Evolutionary conservation across 2,329 filamentous ascomycete species (phyloP).

Genomic region (Xylariales sp.): DNA sequence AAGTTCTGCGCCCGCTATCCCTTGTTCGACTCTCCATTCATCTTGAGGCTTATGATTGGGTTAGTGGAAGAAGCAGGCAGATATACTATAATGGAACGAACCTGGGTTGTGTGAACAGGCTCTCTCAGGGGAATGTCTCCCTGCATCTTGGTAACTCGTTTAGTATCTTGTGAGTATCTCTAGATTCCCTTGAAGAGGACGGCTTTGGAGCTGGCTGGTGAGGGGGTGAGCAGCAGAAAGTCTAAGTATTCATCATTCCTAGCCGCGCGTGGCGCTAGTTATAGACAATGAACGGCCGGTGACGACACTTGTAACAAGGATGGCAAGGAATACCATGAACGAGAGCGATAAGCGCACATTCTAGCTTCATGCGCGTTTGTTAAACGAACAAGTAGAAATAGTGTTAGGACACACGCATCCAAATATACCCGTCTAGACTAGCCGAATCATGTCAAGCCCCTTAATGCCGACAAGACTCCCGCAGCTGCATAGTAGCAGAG

Average conservation of each 20-base stretch:
- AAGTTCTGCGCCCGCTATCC: slow-evolving; percentile 39
- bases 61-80: slow-evolving; percentile 6
- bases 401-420: neutral
- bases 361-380: slow-evolving; percentile 6
- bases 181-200: neutral
- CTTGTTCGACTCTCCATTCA: slow-evolving; percentile 44
- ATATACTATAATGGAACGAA: slow-evolving; percentile 15
- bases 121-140: slow-evolving; percentile 40
- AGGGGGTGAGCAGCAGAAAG: slow-evolving; percentile 5
- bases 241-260: slow-evolving; percentile 12
- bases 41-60: slow-evolving; percentile 36
- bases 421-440: neutral
- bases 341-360: slow-evolving; percentile 6
- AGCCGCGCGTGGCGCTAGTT: slow-evolving; percentile 1
- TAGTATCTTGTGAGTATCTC: neutral
- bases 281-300: neutral
- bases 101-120: slow-evolving; percentile 35
- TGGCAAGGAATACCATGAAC: neutral
- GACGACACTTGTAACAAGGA: neutral
- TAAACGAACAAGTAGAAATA: slow-evolving; percentile 17
- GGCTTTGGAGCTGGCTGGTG: neutral
- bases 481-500: neutral
- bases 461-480: slow-evolving; percentile 14
- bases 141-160: slow-evolving; percentile 36
- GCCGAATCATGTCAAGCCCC: neutral